These are phyloP conservation scores for Thalia dealbata DNA, from an alignment of 176 grass and related monocot species.

Conservation along the genomic window DNA sequence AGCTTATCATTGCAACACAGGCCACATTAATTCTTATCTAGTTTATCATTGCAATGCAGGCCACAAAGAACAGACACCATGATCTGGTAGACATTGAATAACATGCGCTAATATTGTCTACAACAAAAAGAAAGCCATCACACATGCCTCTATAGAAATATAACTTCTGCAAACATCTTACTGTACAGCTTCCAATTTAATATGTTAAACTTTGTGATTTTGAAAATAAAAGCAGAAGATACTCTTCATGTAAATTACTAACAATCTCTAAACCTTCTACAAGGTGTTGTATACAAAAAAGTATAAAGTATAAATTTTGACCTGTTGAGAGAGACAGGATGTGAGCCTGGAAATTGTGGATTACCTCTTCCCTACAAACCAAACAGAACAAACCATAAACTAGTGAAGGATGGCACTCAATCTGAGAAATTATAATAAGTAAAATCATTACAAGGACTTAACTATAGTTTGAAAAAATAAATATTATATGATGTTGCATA, in stretches of 20 bases:
- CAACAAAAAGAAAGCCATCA: too few relatives aligned
- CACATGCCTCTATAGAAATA: neutral
- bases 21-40: too few relatives aligned
- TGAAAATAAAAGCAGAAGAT: neutral
- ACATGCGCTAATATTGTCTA: neutral
- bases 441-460: neutral
- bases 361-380: conserved; percentile 49
- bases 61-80: too few relatives aligned
- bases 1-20: too few relatives aligned
- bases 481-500: neutral
- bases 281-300: neutral
- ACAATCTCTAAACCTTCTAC: neutral
- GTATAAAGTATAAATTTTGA: conserved; percentile 9
- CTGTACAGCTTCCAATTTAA: too few relatives aligned
- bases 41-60: too few relatives aligned
- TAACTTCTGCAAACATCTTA: neutral
- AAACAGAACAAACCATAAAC: neutral
- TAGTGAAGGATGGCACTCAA: neutral
- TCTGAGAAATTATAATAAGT: neutral
- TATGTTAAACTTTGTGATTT: neutral
- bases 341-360: conserved; percentile 92
- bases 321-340: conserved; percentile 99
- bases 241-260: neutral
- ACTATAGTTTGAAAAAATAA: neutral
- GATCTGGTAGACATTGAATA: too few relatives aligned